These are phyloP conservation scores for Erysimum cheiri DNA, from an alignment of 441 rosid species.

Conservation along the genomic window DNA sequence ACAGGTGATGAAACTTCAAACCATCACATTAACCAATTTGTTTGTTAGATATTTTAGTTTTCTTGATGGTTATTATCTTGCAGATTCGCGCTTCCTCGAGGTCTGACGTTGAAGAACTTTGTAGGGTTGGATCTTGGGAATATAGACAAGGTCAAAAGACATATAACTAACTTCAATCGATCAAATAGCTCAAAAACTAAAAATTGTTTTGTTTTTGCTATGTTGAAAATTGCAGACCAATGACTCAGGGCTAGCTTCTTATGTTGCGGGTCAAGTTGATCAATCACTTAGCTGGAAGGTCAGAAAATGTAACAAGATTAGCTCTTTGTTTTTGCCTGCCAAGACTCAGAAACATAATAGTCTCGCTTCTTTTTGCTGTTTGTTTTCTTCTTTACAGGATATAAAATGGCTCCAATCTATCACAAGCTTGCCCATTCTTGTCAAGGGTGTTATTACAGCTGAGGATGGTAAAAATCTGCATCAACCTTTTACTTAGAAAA, in stretches of 20 bases:
- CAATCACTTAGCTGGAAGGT: conserved; percentile 91
- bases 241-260: conserved; percentile 92
- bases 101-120: conserved; percentile 81
- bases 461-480: conserved; percentile 70
- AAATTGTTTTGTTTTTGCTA: neutral
- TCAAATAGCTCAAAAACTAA: conserved; percentile 8
- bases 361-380: conserved; percentile 3
- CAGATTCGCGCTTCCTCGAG: conserved; percentile 79
- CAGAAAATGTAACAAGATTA: neutral
- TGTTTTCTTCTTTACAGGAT: conserved; percentile 56
- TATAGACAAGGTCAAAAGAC: conserved; percentile 59
- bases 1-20: conserved; percentile 58
- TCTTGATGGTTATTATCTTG: conserved; percentile 22
- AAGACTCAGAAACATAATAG: neutral
- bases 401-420: conserved; percentile 94
- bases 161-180: neutral
- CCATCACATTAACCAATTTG: neutral
- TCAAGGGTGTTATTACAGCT: conserved; percentile 93
- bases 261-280: conserved; percentile 89
- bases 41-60: neutral
- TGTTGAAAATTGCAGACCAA: conserved; percentile 56
- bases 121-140: conserved; percentile 86
- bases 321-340: neutral
- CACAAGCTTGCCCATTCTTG: conserved; percentile 85
- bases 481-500: neutral